Evolutionary conservation across 805 yeast species (phyloP), one percentile per base, ranked within the genome.

Genomic region (Hanseniaspora mollemarum): DNA sequence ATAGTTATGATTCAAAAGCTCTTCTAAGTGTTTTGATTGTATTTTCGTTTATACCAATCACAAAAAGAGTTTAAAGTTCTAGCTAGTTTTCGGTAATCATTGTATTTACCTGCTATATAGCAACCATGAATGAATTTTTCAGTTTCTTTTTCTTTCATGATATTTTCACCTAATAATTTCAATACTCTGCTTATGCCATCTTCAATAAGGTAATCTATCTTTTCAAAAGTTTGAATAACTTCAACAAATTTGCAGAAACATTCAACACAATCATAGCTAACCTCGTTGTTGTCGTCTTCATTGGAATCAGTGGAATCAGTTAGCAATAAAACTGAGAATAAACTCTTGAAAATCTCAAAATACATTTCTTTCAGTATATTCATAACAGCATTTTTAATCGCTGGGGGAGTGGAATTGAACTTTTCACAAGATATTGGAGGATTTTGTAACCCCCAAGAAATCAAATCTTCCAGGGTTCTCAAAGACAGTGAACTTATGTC

Each of bases 41-140:
- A 83, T 62, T 86, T 82, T 58, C 95, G 71, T 29, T 81, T 68
- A 65, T 86, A 87, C 92, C 95, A 84, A 50, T 73, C 77, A 36
- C 85, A 77, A 61, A 88, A 90, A 61, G 83, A 90, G 59, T 79
- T 76, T 49, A 88, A 68, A 41, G 83, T 73, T 2, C 78, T 70
- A 58, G 95, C 75, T 24, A 86, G 78, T 56, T 85, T 75, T 62
- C 90, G 75, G 63, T 72, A 79, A 64, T 87, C 88, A 58, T 77
- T 80, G 22, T 80, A 77, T 33, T 71, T 73, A 45, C 85, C 67
- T 0, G 92, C 83, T 13, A 67, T 69, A n/a, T 71, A 72, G 18
- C 51, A 46, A 12, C 51, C 51, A 13, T 46, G 51, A 18, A 46
- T 39, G 16, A 46, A 46, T 9, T 16, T 19, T 19, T 46, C 29